Evolutionary conservation across 352 stramenopile species (phyloP), one percentile per base, ranked within the genome.

Genomic region (Blastocystis sp.): DNA sequence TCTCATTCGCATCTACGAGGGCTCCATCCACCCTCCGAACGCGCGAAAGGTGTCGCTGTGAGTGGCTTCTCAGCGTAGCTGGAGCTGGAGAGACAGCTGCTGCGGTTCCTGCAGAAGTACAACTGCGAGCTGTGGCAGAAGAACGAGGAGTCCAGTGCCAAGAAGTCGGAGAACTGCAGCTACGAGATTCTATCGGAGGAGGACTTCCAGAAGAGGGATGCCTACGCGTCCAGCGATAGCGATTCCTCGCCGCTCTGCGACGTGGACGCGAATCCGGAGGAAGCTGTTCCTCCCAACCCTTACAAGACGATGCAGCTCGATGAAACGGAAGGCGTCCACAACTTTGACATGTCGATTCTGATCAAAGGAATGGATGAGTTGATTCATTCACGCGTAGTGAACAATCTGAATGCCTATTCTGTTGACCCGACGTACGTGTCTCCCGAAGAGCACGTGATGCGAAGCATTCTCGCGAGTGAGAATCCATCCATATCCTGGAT

Each of bases 91-190:
- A 27, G n/a, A 24, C 11, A 63, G 40, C 14, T 81, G 24, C 21
- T 81, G 44, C 24, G 18, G 18, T 64, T 81, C 46, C 48, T 81
- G 46, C 61, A 81, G 51, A 81, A 81, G 34, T 81, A 81, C 16
- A 81, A 81, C 40, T 16, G 16, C 8, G 49, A 81, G 44, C 44
- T 64, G 1, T 81, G 46, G 69, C 38, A 42, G 44, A 21, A 53
- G 36, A 81, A 81, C 8, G 69, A 81, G 3, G 1, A 29, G 21
- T 29, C 7, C 14, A 42, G 21, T 34, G 21, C 24, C n/a, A 67
- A 67, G 6, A 42, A 38, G 59, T 24, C n/a, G 24, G 16, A 61
- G 2, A 72, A 48, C 42, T 4, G 18, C 42, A 44, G 9, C 8
- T 81, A 49, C 21, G 69, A 81, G 32, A 63, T 54, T 46, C 18